A percentile compares a stretch with the other conserved stretches of the same genome.
phyloP scores from a whole-genome alignment of 2,329 filamentous ascomycete genomes.

The Magnaporthiopsis rhizophila region DNA sequence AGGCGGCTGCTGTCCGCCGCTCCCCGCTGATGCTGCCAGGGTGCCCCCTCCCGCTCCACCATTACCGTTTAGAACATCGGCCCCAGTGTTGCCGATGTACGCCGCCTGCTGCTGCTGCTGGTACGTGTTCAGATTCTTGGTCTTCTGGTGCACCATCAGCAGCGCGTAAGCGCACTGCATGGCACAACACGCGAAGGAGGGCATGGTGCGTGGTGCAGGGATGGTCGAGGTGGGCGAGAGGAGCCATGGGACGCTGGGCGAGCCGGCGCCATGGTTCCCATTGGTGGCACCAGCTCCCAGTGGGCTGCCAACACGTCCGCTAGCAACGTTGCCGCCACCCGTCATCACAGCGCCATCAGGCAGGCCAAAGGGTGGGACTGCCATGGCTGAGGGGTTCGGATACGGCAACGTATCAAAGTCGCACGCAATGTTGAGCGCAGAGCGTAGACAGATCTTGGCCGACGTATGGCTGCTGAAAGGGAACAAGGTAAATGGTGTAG shows the following conservation, averaged over 20 bases:
- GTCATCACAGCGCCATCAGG: background rate
- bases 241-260: constrained; percentile 15
- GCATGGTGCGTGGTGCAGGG: constrained; percentile 35
- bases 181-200: constrained; percentile 35
- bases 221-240: constrained; percentile 27
- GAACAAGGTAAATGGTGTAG: background rate
- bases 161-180: constrained; percentile 38
- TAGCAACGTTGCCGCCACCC: background rate
- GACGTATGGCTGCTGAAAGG: constrained; percentile 39
- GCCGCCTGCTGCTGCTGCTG: constrained; percentile 14
- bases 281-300: background rate
- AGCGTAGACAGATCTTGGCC: constrained; percentile 39
- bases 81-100: background rate
- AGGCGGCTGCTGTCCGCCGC: constrained; percentile 1
- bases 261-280: constrained; percentile 11
- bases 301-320: too few relatives aligned
- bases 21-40: constrained; percentile 4
- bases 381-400: constrained; percentile 28
- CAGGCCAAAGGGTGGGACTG: background rate
- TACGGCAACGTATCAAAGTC: constrained; percentile 38
- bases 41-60: constrained; percentile 13
- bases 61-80: constrained; percentile 8
- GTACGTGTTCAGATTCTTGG: constrained; percentile 26
- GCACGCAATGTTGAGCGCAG: constrained; percentile 38
- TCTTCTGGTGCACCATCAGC: constrained; percentile 34